Evolutionary conservation across 2,329 filamentous ascomycete species (phyloP), one percentile per base, ranked within the genome.

Genomic region (Ceratocystis alfenasii): DNA sequence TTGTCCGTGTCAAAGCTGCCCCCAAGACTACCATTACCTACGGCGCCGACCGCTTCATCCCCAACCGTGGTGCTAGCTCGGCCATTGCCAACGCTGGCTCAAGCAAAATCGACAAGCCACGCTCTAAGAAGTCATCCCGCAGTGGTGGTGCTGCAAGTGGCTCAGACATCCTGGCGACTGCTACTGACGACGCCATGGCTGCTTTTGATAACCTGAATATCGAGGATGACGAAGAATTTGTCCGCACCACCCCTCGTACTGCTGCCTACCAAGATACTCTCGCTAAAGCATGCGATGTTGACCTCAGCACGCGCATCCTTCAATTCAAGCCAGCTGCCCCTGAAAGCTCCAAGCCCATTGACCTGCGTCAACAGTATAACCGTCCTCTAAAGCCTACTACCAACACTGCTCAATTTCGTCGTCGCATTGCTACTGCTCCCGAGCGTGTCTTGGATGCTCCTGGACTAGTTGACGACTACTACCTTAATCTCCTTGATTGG

Each of bases 271-370:
- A 96, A 76, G 90, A 94, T 67, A 93, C 91, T 2, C 80, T 97
- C 59, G 92, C 93, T 59, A 87, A 86, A 70, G 93, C 93, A 62
- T 97, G 93, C 75, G 94, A 92, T 66, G 90, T 99, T 69, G 93
- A 86, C 73, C 83, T 95, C 69, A 95, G 92, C 80, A 95, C 92
- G 65, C 89, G 94, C 69, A 99, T 99, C 72, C 87, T 99, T 63
- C 89, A 94, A 68, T 99, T 96, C 83, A 99, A 99, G 86, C 94
- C 94, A 65, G 91, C 93, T 1, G 85, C 94, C n/a, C 94, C 94
- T 3, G 94, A 97, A 79, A 97, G 94, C 5, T 96, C 92, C 44
- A 96, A 96, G 82, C 94, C 94, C 45, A 96, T 99, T 74, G 94
- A 99, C 75, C 87, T 99, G 69, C 88, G 94, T 67, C 90, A 94